These are phyloP conservation scores for Blastocrithidia nonstop DNA, from an alignment of 208 protist species.

Conservation along the genomic window DNA sequence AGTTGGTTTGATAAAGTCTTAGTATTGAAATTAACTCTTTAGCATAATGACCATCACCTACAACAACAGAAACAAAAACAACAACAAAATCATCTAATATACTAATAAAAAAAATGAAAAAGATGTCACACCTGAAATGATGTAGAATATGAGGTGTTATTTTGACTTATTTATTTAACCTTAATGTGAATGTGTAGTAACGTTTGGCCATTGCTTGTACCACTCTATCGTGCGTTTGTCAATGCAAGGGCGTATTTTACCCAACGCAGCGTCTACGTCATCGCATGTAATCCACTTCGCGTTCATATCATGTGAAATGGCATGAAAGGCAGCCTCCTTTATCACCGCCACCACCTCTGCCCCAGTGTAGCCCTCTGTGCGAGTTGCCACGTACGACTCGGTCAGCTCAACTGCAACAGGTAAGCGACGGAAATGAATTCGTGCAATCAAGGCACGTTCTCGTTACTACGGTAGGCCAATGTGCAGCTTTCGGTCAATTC, in stretches of 20 bases:
- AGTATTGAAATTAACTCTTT: too few species aligned
- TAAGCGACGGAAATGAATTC: constrained; percentile 59
- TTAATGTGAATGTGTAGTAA: background rate
- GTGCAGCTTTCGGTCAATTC: constrained; percentile 88
- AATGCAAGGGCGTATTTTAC: constrained; percentile 37
- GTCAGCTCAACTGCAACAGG: constrained; percentile 38
- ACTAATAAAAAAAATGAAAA: too few species aligned
- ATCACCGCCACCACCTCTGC: constrained; percentile 88
- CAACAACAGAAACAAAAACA: too few species aligned
- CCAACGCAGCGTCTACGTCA: constrained; percentile 46
- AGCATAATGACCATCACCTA: too few species aligned
- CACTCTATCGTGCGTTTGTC: constrained; percentile 27
- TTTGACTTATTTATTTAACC: background rate
- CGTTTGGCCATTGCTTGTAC: constrained; percentile 35
- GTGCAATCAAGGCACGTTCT: constrained; percentile 75
- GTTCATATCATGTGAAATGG: constrained; percentile 45
- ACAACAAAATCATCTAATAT: too few species aligned
- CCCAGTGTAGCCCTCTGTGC: constrained; percentile 81
- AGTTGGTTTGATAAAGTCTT: too few species aligned
- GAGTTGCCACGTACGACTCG: constrained; percentile 20
- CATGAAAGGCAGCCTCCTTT: constrained; percentile 80
- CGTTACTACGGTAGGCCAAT: constrained; percentile 68
- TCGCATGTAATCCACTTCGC: constrained; percentile 15
- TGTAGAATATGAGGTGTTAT: background rate
- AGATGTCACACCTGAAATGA: too few species aligned